A percentile compares a stretch with the other conserved stretches of the same genome.
phyloP scores from a whole-genome alignment of 2,329 filamentous ascomycete species.

The Thielaviopsis populi region DNA sequence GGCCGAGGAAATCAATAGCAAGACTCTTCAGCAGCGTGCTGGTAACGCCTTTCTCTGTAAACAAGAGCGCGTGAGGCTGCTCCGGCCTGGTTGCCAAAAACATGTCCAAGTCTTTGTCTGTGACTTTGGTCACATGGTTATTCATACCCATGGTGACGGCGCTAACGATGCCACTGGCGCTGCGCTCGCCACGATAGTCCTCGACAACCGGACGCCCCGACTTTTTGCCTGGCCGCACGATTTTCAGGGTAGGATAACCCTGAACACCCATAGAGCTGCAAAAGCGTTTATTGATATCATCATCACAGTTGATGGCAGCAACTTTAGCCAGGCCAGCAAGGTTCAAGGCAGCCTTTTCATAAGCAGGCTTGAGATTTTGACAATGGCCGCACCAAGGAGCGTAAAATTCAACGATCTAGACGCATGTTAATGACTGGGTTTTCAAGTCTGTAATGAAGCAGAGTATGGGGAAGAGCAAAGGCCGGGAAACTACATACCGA shows the following conservation, averaged over 20 bases:
- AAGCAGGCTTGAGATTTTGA: constrained; percentile 86
- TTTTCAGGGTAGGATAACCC: constrained; percentile 93
- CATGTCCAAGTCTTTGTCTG: constrained; percentile 60
- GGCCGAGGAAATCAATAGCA: constrained; percentile 78
- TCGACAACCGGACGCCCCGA: constrained; percentile 60
- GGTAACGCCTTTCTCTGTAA: constrained; percentile 83
- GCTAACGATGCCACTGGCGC: constrained; percentile 75
- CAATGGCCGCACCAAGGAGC: constrained; percentile 98
- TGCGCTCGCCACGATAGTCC: constrained; percentile 75
- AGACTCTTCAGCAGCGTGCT: constrained; percentile 69
- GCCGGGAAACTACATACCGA: constrained; percentile 43
- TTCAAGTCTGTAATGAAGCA: background rate
- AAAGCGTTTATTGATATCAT: constrained; percentile 77
- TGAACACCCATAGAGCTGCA: constrained; percentile 76
- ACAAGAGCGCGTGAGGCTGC: constrained; percentile 71
- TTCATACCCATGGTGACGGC: constrained; percentile 76
- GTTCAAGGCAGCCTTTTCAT: constrained; percentile 82
- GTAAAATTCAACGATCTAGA: constrained; percentile 66
- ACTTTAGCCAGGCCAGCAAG: constrained; percentile 89
- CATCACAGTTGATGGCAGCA: constrained; percentile 87
- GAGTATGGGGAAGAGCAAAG: constrained; percentile 7
- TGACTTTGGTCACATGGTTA: constrained; percentile 72
- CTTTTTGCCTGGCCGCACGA: constrained; percentile 73
- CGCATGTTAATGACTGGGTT: constrained; percentile 6
- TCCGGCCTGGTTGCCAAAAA: constrained; percentile 57